Conservation (phyloP, 371 early-diverging fungal species). For the Basidiobolus meristosporus region DNA sequence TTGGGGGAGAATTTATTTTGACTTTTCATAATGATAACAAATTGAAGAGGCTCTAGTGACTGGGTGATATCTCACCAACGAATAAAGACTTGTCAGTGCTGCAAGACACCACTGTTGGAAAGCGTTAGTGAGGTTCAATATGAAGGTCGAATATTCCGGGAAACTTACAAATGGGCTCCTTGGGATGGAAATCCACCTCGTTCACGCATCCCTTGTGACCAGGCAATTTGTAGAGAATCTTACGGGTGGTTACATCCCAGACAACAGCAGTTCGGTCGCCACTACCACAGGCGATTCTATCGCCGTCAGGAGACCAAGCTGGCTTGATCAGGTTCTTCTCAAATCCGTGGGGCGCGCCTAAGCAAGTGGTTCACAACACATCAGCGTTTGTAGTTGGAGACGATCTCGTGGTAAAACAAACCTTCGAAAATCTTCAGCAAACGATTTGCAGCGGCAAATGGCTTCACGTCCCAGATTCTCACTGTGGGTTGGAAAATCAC, state of each 20-base stretch:
- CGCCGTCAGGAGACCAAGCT: slow-evolving; percentile 79
- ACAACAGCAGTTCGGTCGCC: slow-evolving; percentile 87
- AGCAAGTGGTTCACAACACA: slow-evolving; percentile 8
- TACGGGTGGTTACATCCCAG: slow-evolving; percentile 78
- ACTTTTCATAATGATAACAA: too few relatives aligned
- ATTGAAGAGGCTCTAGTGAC: too few relatives aligned
- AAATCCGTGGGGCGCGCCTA: slow-evolving; percentile 83
- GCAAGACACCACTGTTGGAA: slow-evolving; percentile 34
- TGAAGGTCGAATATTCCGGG: not conserved
- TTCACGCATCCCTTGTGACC: slow-evolving; percentile 95
- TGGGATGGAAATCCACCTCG: slow-evolving; percentile 90
- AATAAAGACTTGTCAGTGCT: slow-evolving; percentile 78
- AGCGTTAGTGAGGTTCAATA: not conserved
- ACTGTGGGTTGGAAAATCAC: slow-evolving; percentile 16
- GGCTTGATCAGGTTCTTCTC: slow-evolving; percentile 84
- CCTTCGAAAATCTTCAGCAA: slow-evolving; percentile 46
- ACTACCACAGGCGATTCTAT: slow-evolving; percentile 74
- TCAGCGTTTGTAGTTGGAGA: slow-evolving; percentile 2
- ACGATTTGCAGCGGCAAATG: slow-evolving; percentile 54
- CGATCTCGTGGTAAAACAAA: slow-evolving; percentile 1
- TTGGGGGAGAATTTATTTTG: too few relatives aligned
- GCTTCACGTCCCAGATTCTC: slow-evolving; percentile 88
- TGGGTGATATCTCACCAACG: slow-evolving; percentile 45
- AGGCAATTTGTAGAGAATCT: slow-evolving; percentile 81
- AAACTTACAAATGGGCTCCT: slow-evolving; percentile 51